Evolutionary conservation across 345 rosid species (phyloP).

Genomic region (Eucalyptus lansdowneana): DNA sequence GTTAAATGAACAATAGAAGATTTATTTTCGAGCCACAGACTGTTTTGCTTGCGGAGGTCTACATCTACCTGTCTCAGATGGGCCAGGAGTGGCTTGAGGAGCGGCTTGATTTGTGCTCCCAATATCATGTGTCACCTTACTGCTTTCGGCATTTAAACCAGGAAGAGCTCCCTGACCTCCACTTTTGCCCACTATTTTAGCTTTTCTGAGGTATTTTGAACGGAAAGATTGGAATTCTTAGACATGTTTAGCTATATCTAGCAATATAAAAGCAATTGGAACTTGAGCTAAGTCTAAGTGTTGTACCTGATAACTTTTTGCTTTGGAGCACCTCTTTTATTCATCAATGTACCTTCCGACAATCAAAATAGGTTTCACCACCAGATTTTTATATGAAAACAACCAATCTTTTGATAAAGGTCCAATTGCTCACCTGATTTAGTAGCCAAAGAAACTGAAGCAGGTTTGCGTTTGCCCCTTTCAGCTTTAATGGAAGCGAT

Average conservation of each 20-base stretch:
- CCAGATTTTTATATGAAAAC: not conserved
- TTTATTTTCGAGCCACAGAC: not conserved
- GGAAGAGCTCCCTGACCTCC: slow-evolving; percentile 3
- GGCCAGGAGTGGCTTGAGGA: slow-evolving; percentile 10
- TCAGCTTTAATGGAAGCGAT: slow-evolving; percentile 89
- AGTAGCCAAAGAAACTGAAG: slow-evolving; percentile 29
- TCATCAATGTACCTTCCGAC: slow-evolving; percentile 37
- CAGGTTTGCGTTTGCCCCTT: slow-evolving; percentile 57
- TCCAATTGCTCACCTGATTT: slow-evolving; percentile 34
- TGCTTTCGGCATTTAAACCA: slow-evolving; percentile 4
- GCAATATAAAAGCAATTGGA: not conserved
- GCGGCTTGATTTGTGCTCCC: slow-evolving; percentile 11
- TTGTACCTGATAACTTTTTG: slow-evolving; percentile 64
- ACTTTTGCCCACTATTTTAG: slow-evolving; percentile 42
- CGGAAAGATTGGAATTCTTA: not conserved
- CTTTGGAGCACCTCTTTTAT: slow-evolving; percentile 51
- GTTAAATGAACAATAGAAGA: not conserved
- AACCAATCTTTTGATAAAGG: not conserved
- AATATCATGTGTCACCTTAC: slow-evolving; percentile 21
- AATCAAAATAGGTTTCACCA: not conserved
- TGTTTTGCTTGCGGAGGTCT: not conserved
- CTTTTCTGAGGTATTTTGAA: slow-evolving; percentile 32
- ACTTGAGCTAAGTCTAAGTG: not conserved
- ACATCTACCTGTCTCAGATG: slow-evolving; percentile 27
- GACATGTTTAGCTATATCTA: not conserved